Conservation (phyloP, 1,284 basidiomycete genomes). For the Amylostereum areolatum region DNA sequence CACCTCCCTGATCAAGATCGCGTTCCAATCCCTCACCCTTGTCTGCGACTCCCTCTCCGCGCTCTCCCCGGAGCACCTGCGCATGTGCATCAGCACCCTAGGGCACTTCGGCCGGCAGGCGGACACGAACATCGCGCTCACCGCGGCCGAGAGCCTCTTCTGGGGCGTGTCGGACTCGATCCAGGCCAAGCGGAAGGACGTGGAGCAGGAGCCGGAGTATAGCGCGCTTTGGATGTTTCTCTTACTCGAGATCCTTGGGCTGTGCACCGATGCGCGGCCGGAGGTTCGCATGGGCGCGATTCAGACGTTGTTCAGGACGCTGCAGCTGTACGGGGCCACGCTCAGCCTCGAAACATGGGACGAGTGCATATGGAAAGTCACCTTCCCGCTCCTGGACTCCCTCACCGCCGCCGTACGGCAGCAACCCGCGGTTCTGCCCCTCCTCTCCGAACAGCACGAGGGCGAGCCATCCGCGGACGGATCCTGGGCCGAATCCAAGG, state of each 20-base stretch:
- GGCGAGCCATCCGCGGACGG: conserved; percentile 4
- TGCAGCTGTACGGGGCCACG: conserved; percentile 88
- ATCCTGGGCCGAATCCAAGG: conserved; percentile 85
- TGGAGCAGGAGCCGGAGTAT: conserved; percentile 62
- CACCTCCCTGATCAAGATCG: conserved; percentile 73
- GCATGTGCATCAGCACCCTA: conserved; percentile 83
- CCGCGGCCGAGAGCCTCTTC: conserved; percentile 82
- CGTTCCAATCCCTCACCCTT: conserved; percentile 89
- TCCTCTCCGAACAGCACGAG: conserved; percentile 5
- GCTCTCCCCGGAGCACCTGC: conserved; percentile 76
- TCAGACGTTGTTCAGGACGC: conserved; percentile 89
- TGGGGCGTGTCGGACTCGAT: conserved; percentile 95
- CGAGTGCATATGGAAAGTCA: conserved; percentile 81
- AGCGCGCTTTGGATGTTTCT: conserved; percentile 90
- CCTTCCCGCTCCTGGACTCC: conserved; percentile 82
- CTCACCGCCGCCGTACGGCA: conserved; percentile 55
- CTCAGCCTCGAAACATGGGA: conserved; percentile 82
- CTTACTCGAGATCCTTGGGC: conserved; percentile 74
- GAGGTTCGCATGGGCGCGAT: conserved; percentile 93
- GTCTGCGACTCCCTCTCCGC: conserved; percentile 90
- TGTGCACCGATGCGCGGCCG: conserved; percentile 77
- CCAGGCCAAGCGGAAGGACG: conserved; percentile 69
- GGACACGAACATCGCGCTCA: conserved; percentile 94
- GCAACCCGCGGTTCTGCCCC: conserved; percentile 15
- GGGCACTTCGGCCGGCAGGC: conserved; percentile 87